Conservation (phyloP, 257 asterid genomes). For the Marsdenia floribunda region DNA sequence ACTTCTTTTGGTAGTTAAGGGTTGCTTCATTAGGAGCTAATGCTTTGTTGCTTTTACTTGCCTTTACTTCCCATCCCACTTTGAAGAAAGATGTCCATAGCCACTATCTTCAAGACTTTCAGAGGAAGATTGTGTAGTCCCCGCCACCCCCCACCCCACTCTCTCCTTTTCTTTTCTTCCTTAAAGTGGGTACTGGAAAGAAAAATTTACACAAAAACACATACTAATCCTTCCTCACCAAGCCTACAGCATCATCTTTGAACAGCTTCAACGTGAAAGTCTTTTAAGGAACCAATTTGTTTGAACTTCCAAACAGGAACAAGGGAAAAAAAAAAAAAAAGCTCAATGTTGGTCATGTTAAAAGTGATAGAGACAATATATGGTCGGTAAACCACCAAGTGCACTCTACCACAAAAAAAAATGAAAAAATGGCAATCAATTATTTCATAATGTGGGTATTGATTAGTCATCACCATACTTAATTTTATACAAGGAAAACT, state of each 20-base stretch:
- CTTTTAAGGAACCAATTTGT: background rate
- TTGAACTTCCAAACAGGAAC: background rate
- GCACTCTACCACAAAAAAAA: background rate
- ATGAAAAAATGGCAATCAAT: background rate
- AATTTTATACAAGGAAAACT: background rate
- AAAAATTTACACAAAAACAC: too few species aligned
- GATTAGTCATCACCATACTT: background rate
- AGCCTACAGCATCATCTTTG: too few species aligned
- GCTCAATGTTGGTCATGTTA: background rate
- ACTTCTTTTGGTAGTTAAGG: background rate
- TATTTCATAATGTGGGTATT: background rate
- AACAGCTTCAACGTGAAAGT: too few species aligned
- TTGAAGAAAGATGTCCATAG: background rate
- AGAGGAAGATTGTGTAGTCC: background rate
- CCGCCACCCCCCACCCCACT: background rate
- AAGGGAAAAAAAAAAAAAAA: too few species aligned
- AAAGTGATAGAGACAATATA: background rate
- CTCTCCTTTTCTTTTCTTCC: too few species aligned
- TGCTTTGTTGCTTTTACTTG: background rate
- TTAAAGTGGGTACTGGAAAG: too few species aligned
- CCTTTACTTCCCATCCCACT: background rate
- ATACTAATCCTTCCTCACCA: too few species aligned
- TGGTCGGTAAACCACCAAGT: constrained; percentile 6
- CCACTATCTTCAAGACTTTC: background rate
- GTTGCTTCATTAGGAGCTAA: background rate